Evolutionary conservation across 1,284 basidiomycete species (phyloP), one percentile per base, ranked within the genome.

Genomic region (Pseudozyma thailandica): DNA sequence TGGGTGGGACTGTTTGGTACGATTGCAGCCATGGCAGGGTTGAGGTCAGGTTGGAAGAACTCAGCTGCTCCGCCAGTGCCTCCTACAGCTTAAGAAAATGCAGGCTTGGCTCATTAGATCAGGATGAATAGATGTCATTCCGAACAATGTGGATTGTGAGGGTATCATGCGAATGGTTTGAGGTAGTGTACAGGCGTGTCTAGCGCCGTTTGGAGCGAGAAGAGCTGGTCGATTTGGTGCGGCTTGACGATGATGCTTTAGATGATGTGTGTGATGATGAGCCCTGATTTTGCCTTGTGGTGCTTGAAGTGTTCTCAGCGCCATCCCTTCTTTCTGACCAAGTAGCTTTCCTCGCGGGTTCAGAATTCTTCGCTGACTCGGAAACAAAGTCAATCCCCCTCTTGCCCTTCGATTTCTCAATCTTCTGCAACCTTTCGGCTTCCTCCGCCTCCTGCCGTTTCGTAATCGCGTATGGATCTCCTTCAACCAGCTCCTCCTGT

Each of bases 1-100:
- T 79, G 78, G 78, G 80, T 81, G 13, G 81, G 81, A 23, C 43
- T 82, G 26, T 82, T 82, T 39, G 81, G 81, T 35, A 78, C 78
- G 8, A 77, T 82, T 35, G 81, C 81, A 9, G 80, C 71, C 1
- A 55, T 72, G 37, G 77, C 78, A 7, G 79, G 81, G 6, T 44
- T 79, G 39, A 50, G 77, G 10, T 59, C 72, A 1, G 74, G 79
- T 7, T 82, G 81, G 81, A 76, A 71, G 63, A 70, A 70, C 25
- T 64, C 72, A 12, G 72, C 72, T 28, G 54, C 56, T 26, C 69
- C 69, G 0, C 70, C 72, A 20, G 44, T 54, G 15, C 55, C 58
- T 4, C 47, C 58, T 15, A 25, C 59, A 47, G 38, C 52, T 38
- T 53, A 44, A 25, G 4, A 39, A 7, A 12, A 38, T 41, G 37